A percentile compares a stretch with the other conserved stretches of the same genome.
phyloP scores from a whole-genome alignment of 1,284 basidiomycete genomes.

The Ceratobasidium sp. region DNA sequence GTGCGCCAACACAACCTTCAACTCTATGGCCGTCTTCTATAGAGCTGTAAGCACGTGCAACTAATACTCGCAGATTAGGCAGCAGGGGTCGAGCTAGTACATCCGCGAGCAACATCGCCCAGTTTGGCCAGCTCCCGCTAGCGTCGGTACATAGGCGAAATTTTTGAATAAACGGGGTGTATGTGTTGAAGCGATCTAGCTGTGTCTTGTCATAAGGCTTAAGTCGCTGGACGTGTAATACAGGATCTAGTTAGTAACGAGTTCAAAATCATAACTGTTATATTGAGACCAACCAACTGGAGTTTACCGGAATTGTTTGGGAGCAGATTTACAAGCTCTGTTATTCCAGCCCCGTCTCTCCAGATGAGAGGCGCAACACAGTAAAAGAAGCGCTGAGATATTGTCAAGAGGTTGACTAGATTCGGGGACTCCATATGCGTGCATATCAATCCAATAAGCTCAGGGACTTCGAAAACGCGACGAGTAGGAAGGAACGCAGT shows the following conservation, averaged over 20 bases:
- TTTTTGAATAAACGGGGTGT: background rate
- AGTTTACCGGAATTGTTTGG: too few species aligned
- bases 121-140: background rate
- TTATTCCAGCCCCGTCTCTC: background rate
- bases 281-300: background rate
- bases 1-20: background rate
- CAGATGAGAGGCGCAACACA: background rate
- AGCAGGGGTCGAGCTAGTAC: background rate
- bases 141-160: background rate
- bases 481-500: too few species aligned
- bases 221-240: background rate
- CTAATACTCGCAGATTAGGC: background rate
- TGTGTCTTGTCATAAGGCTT: background rate
- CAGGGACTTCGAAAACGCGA: too few species aligned
- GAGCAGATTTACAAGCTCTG: background rate
- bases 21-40: background rate
- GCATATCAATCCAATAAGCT: background rate
- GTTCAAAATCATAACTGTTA: background rate
- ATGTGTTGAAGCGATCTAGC: constrained; percentile 1
- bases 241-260: background rate
- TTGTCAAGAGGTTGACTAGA: background rate
- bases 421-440: background rate
- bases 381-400: background rate
- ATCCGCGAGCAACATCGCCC: background rate
- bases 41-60: background rate